Evolutionary conservation across 108 stramenopile genomes (phyloP), one percentile per base, ranked within the genome.

Genomic region (Skeletonema menzelii): DNA sequence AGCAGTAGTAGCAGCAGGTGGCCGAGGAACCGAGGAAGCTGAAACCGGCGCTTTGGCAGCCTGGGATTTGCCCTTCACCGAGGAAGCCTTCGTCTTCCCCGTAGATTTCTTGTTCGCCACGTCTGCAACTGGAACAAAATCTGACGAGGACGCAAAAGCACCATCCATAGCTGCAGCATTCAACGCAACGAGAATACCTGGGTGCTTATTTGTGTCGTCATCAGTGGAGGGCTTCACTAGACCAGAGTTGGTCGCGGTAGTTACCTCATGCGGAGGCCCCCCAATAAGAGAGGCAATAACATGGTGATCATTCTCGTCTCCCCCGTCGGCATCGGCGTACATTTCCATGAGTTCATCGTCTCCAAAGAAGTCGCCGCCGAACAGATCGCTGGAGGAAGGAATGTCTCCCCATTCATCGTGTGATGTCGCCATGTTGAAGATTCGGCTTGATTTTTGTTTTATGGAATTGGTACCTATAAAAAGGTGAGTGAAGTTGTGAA

Each of bases 311-410:
- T 82, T 72, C 27, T 67, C 77, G 17, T 75, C 89, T 28, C 84
- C 83, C 8, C 77, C 86, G 46, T 75, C 85, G n/a, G 80, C 81
- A 37, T 79, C 73, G 78, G 86, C 80, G 72, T 93, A 93, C 68
- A 93, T 93, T 47, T 92, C 91, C 72, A 78, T 78, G 47, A 93
- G 88, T 19, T 86, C 63, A 66, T 93, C 92, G 62, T 93, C 92
- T 7, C 88, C 86, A 62, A 93, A 89, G 63, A 93, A 64, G 13
- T 90, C 91, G 7, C 86, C 89, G 56, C 82, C 87, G 65, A 93
- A 93, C n/a, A 93, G 81, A 59, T 93, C 92, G 28, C 77, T 66
- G 19, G 88, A 77, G 58, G 82, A 60, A 26, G 76, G 73, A 56
- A 85, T 72, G 42, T 71, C 76, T 13, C 59, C 65, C 77, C 77